Evolutionary conservation across 371 early-diverging fungal species (phyloP).

Genomic region (Coelomomyces lativittatus): DNA sequence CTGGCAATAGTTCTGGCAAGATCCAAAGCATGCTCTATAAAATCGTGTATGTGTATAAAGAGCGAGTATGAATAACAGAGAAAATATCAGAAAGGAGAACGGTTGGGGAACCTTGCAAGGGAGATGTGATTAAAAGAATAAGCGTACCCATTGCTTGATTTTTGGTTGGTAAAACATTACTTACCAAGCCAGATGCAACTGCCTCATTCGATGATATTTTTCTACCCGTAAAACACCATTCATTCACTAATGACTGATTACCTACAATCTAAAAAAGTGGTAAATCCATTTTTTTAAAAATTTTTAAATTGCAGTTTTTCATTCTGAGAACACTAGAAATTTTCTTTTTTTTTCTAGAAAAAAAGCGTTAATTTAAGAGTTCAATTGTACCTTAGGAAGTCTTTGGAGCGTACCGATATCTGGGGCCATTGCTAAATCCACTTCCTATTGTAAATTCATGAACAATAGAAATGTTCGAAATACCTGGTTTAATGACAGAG

Average conservation of each 20-base stretch:
- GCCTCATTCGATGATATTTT: conserved; percentile 61
- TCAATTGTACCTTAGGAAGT: conserved; percentile 80
- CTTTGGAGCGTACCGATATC: conserved; percentile 72
- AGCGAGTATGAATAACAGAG: too few species aligned
- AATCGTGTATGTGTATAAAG: too few species aligned
- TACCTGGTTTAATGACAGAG: too few species aligned
- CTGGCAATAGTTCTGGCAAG: conserved; percentile 56
- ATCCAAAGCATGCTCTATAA: conserved; percentile 38
- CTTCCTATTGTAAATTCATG: conserved; percentile 27
- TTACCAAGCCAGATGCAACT: conserved; percentile 56
- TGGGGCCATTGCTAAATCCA: conserved; percentile 76
- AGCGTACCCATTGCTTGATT: conserved; percentile 14
- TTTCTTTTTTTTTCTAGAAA: too few species aligned
- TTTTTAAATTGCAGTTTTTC: too few species aligned
- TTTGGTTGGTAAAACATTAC: conserved; percentile 36
- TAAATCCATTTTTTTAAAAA: too few species aligned
- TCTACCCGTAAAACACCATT: conserved; percentile 67
- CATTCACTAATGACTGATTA: conserved; percentile 72
- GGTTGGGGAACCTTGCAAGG: not conserved
- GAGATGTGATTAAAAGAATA: not conserved
- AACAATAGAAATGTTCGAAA: too few species aligned
- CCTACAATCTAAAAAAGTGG: conserved; percentile 38
- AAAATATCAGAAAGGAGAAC: not conserved
- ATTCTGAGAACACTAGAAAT: too few species aligned
- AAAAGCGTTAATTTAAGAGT: too few species aligned